Evolutionary conservation across 352 stramenopile genomes (phyloP).

Genomic region (Pythium coloratum): DNA sequence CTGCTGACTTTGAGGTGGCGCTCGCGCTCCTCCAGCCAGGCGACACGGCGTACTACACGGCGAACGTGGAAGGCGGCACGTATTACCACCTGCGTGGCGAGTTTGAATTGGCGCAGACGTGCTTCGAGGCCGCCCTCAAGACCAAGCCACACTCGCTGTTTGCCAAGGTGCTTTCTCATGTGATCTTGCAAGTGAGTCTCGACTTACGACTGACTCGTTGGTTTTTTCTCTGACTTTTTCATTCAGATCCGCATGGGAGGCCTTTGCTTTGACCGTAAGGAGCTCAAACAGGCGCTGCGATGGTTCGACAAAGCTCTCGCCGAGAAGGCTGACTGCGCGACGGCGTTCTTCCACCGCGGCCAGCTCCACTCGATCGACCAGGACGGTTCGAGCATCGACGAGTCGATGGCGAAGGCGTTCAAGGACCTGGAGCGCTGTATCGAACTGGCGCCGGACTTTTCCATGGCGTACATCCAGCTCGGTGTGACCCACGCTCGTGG

Average conservation of each 20-base stretch:
- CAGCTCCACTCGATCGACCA: slow-evolving; percentile 82
- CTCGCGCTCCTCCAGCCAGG: slow-evolving; percentile 45
- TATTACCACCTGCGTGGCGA: slow-evolving; percentile 77
- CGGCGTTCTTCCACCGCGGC: slow-evolving; percentile 80
- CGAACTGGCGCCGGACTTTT: slow-evolving; percentile 65
- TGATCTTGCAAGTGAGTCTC: not conserved
- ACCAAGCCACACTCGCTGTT: slow-evolving; percentile 75
- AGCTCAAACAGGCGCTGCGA: slow-evolving; percentile 64
- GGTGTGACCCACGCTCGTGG: slow-evolving; percentile 72
- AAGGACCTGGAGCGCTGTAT: slow-evolving; percentile 75
- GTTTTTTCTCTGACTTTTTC: not conserved
- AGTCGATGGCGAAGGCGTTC: slow-evolving; percentile 52
- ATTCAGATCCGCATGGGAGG: slow-evolving; percentile 71
- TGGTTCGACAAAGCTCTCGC: slow-evolving; percentile 77
- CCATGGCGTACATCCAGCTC: slow-evolving; percentile 84
- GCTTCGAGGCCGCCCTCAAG: slow-evolving; percentile 64
- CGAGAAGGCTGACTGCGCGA: slow-evolving; percentile 67
- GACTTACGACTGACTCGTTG: not conserved
- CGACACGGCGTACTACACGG: slow-evolving; percentile 68
- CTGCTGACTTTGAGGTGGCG: slow-evolving; percentile 58
- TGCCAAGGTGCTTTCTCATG: slow-evolving; percentile 37
- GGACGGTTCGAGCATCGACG: slow-evolving; percentile 53
- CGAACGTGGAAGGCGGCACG: slow-evolving; percentile 75
- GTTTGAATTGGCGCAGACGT: slow-evolving; percentile 62
- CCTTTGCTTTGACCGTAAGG: slow-evolving; percentile 82